A percentile compares a stretch with the other conserved stretches of the same genome.
phyloP scores from a whole-genome alignment of 768 basidiomycete genomes.

The Russula brevipes region DNA sequence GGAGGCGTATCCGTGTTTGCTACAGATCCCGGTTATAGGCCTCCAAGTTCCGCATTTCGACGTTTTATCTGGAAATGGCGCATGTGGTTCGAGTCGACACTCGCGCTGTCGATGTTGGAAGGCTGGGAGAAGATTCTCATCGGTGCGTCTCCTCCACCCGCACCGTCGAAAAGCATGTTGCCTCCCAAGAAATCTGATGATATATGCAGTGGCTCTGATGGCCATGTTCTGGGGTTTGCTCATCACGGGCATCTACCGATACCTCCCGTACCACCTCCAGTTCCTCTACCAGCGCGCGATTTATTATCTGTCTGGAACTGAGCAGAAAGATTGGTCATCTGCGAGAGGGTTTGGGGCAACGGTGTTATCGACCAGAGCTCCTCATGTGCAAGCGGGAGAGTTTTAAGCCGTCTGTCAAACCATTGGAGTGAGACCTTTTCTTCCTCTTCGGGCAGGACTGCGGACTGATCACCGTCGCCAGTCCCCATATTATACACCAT shows the following conservation, averaged over 20 bases:
- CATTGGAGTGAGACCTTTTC: neutral
- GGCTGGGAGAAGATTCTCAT: constrained; percentile 64
- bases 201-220: constrained; percentile 28
- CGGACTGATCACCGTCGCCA: neutral
- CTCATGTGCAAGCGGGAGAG: constrained; percentile 4
- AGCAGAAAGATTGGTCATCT: constrained; percentile 26
- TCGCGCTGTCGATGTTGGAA: constrained; percentile 56
- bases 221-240: constrained; percentile 39
- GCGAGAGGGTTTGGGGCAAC: neutral
- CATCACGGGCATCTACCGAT: constrained; percentile 48
- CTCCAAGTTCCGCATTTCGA: constrained; percentile 27
- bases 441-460: neutral
- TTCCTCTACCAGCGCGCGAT: constrained; percentile 48
- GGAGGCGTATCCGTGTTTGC: constrained; percentile 21
- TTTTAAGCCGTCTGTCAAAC: neutral
- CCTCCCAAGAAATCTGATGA: constrained; percentile 12
- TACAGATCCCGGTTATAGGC: constrained; percentile 28
- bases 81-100: constrained; percentile 54
- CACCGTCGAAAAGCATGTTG: neutral
- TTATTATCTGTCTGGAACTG: constrained; percentile 61
- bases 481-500: neutral
- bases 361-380: constrained; percentile 2
- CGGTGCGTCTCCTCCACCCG: constrained; percentile 36
- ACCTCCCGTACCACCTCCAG: constrained; percentile 53
- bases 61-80: constrained; percentile 46